These are phyloP conservation scores for Phycomyces nitens DNA, from an alignment of 192 early-diverging fungal species.

Conservation along the genomic window DNA sequence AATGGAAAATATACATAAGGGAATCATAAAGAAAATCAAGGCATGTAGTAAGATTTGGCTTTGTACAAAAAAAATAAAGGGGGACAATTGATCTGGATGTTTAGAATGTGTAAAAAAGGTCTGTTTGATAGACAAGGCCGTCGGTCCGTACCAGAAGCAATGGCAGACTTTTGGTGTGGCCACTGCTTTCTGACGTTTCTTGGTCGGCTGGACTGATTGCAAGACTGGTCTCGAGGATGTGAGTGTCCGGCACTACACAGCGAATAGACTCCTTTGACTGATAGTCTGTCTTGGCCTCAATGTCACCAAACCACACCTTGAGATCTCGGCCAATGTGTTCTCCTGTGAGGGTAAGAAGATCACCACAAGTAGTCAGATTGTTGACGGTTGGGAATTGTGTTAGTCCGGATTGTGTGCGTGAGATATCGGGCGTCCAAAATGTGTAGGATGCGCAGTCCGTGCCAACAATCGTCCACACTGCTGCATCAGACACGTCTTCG, in stretches of 20 bases:
- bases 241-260: constrained; percentile 35
- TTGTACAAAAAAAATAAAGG: not conserved
- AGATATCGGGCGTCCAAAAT: constrained; percentile 41
- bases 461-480: constrained; percentile 93
- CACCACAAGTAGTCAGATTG: not conserved
- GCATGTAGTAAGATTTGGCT: too few species aligned
- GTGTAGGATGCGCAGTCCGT: constrained; percentile 60
- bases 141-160: constrained; percentile 41
- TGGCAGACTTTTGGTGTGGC: constrained; percentile 18
- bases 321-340: constrained; percentile 64
- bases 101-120: constrained; percentile 26
- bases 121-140: constrained; percentile 42
- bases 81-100: not conserved
- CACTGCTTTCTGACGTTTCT: constrained; percentile 9
- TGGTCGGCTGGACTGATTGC: not conserved
- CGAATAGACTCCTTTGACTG: constrained; percentile 40
- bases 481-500: constrained; percentile 81
- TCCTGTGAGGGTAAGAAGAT: constrained; percentile 50
- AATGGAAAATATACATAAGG: not conserved
- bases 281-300: constrained; percentile 48
- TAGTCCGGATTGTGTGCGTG: not conserved
- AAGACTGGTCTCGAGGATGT: constrained; percentile 23
- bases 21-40: not conserved
- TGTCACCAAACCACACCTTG: constrained; percentile 66
- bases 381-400: constrained; percentile 31